Evolutionary conservation across 169 alveolate species (phyloP).

Genomic region (Eimeria mitis): DNA sequence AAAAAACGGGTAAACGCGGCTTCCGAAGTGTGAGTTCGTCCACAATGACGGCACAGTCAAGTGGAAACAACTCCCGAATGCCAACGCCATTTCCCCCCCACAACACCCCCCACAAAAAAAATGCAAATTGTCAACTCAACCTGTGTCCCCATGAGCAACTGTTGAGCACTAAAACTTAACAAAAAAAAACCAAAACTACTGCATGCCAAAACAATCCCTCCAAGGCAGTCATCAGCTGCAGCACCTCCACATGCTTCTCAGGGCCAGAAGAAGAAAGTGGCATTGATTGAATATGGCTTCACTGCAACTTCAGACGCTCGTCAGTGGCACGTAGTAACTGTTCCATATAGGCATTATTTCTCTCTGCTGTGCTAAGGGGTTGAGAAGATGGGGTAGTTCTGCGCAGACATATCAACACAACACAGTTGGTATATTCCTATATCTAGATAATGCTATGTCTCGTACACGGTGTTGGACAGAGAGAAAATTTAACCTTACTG

Average conservation of each 20-base stretch:
- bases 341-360: slow-evolving; percentile 56
- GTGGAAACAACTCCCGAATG: background rate
- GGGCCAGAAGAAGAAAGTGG: background rate
- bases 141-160: background rate
- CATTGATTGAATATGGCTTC: background rate
- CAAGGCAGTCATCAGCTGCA: background rate
- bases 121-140: background rate
- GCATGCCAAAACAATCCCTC: slow-evolving; percentile 4
- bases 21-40: background rate
- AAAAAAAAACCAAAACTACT: background rate
- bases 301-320: slow-evolving; percentile 50
- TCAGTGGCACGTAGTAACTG: slow-evolving; percentile 57
- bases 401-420: background rate
- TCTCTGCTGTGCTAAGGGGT: slow-evolving; percentile 53
- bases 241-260: background rate
- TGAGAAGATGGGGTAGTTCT: slow-evolving; percentile 66
- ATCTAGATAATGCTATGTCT: background rate
- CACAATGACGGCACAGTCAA: background rate
- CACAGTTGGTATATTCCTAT: background rate
- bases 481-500: background rate
- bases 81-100: background rate
- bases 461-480: background rate
- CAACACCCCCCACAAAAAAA: background rate
- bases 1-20: background rate
- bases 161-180: background rate